A percentile compares a stretch with the other conserved stretches of the same genome.
phyloP scores from a whole-genome alignment of 345 rosid genomes.

The Salix suchowensis region DNA sequence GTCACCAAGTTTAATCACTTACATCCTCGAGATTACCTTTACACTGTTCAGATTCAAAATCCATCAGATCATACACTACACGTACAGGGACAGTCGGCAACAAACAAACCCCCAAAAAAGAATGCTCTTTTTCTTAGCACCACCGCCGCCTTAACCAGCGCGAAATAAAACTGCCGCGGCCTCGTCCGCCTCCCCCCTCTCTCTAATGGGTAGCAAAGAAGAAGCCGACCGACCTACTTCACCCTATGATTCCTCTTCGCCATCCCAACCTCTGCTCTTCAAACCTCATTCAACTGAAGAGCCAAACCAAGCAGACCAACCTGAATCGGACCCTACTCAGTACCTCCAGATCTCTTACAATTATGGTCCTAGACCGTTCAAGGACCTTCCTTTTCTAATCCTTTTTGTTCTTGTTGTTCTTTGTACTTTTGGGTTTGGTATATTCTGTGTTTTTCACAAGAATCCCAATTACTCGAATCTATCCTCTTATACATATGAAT shows the following conservation, averaged over 20 bases:
- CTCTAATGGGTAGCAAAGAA: slow-evolving; percentile 53
- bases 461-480: slow-evolving; percentile 45
- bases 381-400: slow-evolving; percentile 67
- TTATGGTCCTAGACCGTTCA: slow-evolving; percentile 67
- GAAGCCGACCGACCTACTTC: slow-evolving; percentile 40
- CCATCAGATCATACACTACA: not conserved
- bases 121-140: not conserved
- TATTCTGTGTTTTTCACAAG: slow-evolving; percentile 59
- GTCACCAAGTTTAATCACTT: not conserved
- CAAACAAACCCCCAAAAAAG: not conserved
- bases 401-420: slow-evolving; percentile 56
- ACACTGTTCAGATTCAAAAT: not conserved
- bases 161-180: not conserved
- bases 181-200: not conserved
- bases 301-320: slow-evolving; percentile 28
- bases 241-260: slow-evolving; percentile 40
- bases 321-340: slow-evolving; percentile 61
- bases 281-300: slow-evolving; percentile 41
- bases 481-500: slow-evolving; percentile 54
- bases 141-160: not conserved
- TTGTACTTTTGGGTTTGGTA: slow-evolving; percentile 70
- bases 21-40: not conserved
- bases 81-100: not conserved
- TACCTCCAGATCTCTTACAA: slow-evolving; percentile 86
- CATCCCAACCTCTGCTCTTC: slow-evolving; percentile 68